phyloP scores from a whole-genome alignment of 495 filamentous ascomycete genomes.

The Penicillium cataractarum region DNA sequence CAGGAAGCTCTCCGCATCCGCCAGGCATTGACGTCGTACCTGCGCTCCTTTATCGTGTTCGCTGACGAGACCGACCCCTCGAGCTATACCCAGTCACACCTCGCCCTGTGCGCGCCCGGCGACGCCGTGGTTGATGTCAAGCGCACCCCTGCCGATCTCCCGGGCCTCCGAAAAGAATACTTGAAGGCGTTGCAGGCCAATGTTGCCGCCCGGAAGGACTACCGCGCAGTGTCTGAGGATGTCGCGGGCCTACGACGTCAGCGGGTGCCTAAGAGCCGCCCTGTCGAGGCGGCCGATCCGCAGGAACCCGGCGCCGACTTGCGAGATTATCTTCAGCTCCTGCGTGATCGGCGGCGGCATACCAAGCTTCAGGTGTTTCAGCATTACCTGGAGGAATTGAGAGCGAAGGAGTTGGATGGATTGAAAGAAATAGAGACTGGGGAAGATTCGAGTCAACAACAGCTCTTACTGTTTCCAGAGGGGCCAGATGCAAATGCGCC shows the following conservation, averaged over 20 bases:
- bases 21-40: conserved; percentile 47
- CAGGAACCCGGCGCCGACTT: conserved; percentile 40
- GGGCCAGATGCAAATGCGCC: conserved; percentile 20
- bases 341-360: conserved; percentile 58
- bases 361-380: conserved; percentile 58
- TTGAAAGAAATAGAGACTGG: conserved; percentile 50
- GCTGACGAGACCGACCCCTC: conserved; percentile 30
- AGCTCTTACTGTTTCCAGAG: conserved; percentile 51
- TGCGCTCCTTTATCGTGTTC: conserved; percentile 46
- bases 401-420: conserved; percentile 45
- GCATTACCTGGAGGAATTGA: conserved; percentile 45
- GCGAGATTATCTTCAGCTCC: conserved; percentile 56
- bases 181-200: conserved; percentile 62
- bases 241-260: conserved; percentile 27
- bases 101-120: conserved; percentile 41
- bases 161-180: conserved; percentile 53
- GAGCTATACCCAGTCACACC: conserved; percentile 35
- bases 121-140: conserved; percentile 42
- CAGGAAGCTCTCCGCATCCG: conserved; percentile 51
- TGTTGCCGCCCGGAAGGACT: conserved; percentile 54
- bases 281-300: conserved; percentile 27
- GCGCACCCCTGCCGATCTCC: conserved; percentile 41
- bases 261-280: conserved; percentile 13
- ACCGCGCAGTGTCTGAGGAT: conserved; percentile 39
- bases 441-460: conserved; percentile 45